Base-by-base conservation (phyloP, 2,329 filamentous ascomycete genomes). In the Bipolaris sorokiniana region DNA sequence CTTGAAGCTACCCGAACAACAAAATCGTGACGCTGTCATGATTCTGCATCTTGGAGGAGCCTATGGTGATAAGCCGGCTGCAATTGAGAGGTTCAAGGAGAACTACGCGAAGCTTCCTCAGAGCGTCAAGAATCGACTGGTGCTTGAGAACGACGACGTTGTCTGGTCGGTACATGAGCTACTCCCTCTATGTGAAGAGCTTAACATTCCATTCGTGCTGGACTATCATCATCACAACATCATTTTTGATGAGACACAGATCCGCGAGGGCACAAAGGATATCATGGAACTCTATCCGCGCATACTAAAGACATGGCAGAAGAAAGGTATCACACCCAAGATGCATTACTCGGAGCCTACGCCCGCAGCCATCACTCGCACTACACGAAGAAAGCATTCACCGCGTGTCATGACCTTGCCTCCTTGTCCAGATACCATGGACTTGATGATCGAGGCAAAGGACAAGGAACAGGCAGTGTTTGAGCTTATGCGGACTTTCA, bases 361-460 rank as follows among this genome's bases (percentile, higher is more conserved):
- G 7, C 82, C 88, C 0, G 82, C 86, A n/a, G 91, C 92, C 1
- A 84, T 96, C 38, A 96, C 92, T 0, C 84, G 84, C 0, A 84
- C 87, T 0, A 89, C 96, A 64, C 83, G 93, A 26, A 85, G 94
- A 56, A 97, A 96, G 76, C 94, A 98, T 71, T 92, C 88, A 34
- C 84, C 91, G 0, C 85, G 94, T 7, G 92, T 96, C 1, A 83
- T 83, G 63, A 90, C 88, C 0, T 77, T 98, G 0, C 94, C 94
- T 0, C 93, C 94, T 0, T 97, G 94, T 68, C 83, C 88, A 3
- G 80, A 86, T 1, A 88, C 90, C 31, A 95, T 96, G 89, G 94
- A 97, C 71, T 81, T 98, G n/a, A 98, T 98, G 94, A 97, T 98
- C 58, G 94, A 98, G 78, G 94, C 94, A 46, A 98, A 98, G 75